Percentiles rank a stretch among this genome's conserved stretches.
Conservation (phyloP, 2,329 filamentous ascomycete species). For the Trichophyton benhamiae region DNA sequence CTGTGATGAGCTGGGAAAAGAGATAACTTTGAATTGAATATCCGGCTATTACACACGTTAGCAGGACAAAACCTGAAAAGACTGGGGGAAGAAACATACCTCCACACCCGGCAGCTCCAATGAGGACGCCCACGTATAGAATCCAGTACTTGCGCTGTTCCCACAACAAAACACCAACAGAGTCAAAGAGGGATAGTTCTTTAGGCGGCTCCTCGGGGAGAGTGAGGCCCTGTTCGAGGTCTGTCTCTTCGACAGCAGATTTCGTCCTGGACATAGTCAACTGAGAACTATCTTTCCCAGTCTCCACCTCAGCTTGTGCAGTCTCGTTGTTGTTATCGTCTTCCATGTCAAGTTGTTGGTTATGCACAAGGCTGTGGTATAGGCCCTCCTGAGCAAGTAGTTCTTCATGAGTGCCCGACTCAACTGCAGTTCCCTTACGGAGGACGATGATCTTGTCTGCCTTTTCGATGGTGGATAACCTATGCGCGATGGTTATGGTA, state of each 20-base stretch:
- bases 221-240: conserved; percentile 1
- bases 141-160: conserved; percentile 23
- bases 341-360: conserved; percentile 21
- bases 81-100: conserved; percentile 16
- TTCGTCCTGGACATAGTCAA: conserved; percentile 1
- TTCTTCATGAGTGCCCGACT: conserved; percentile 63
- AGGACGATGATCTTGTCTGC: conserved; percentile 71
- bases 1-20: conserved; percentile 38
- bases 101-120: conserved; percentile 21
- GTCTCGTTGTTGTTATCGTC: background rate
- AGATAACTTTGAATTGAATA: conserved; percentile 31
- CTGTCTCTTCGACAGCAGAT: background rate
- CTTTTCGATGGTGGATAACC: conserved; percentile 59
- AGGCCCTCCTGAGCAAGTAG: conserved; percentile 50
- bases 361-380: conserved; percentile 55
- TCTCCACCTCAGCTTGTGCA: conserved; percentile 15
- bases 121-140: conserved; percentile 19
- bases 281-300: conserved; percentile 7
- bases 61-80: background rate
- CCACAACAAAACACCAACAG: conserved; percentile 20
- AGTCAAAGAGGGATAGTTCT: conserved; percentile 14
- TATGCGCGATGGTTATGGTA: conserved; percentile 66
- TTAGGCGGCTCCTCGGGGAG: conserved; percentile 7
- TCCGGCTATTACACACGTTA: conserved; percentile 13
- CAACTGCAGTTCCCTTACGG: conserved; percentile 55